A percentile compares a stretch with the other conserved stretches of the same genome.
Evolutionary conservation across 2,329 filamentous ascomycete genomes (phyloP).

Genomic region (Tetracladium maxilliforme): DNA sequence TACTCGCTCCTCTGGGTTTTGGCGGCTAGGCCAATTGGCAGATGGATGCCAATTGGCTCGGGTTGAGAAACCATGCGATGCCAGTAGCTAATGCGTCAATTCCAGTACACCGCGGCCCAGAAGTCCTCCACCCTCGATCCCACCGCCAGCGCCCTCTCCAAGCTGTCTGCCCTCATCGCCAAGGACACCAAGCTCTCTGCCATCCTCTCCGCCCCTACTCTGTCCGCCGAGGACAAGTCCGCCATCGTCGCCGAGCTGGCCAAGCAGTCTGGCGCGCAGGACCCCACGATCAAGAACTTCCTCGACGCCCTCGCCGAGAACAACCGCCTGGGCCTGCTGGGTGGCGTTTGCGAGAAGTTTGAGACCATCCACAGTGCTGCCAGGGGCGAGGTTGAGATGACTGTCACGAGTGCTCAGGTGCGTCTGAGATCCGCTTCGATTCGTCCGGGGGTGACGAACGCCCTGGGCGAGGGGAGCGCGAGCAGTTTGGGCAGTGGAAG

Average conservation of each 20-base stretch:
- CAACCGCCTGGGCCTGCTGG: conserved; percentile 78
- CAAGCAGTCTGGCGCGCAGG: conserved; percentile 58
- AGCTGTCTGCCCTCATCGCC: conserved; percentile 57
- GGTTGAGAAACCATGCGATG: neutral
- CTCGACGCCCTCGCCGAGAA: conserved; percentile 82
- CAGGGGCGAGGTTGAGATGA: conserved; percentile 85
- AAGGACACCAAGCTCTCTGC: conserved; percentile 67
- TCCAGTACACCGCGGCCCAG: conserved; percentile 85
- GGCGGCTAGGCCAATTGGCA: no score
- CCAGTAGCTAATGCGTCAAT: conserved; percentile 7
- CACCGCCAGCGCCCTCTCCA: conserved; percentile 65
- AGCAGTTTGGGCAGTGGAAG: no score
- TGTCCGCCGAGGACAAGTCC: conserved; percentile 66
- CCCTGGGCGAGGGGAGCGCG: neutral
- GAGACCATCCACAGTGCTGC: conserved; percentile 72
- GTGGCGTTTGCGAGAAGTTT: conserved; percentile 80
- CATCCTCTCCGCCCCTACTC: conserved; percentile 70
- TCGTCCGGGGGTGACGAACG: neutral
- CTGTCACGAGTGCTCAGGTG: conserved; percentile 82
- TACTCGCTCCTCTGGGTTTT: no score
- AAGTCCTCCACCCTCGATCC: conserved; percentile 78
- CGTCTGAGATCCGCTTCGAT: conserved; percentile 14
- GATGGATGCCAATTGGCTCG: no score
- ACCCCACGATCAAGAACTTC: conserved; percentile 90
- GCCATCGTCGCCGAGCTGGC: conserved; percentile 76